A percentile compares a stretch with the other conserved stretches of the same genome.
Conservation (phyloP, 257 asterid species). For the Leonotis leonurus region DNA sequence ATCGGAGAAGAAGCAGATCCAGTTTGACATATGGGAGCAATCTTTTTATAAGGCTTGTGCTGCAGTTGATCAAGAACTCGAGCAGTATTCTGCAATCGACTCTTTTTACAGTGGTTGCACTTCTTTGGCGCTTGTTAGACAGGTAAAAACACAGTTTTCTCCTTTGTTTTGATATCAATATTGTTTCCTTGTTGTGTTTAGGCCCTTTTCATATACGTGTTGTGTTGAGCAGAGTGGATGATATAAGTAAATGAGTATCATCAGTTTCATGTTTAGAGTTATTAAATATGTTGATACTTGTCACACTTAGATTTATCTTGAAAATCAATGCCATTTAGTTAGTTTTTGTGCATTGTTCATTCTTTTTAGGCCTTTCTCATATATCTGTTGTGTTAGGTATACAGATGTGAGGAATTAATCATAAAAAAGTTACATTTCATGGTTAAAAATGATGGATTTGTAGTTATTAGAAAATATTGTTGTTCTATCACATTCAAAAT, state of each 20-base stretch:
- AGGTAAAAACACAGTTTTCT: slow-evolving; percentile 33
- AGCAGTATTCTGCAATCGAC: slow-evolving; percentile 38
- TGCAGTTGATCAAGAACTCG: slow-evolving; percentile 55
- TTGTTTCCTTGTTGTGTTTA: not conserved
- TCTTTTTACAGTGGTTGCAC: slow-evolving; percentile 71
- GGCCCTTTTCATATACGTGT: not conserved
- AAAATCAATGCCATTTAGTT: not conserved
- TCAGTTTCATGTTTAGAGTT: not conserved
- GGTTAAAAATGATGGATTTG: not conserved
- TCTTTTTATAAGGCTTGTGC: slow-evolving; percentile 54
- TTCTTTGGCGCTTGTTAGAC: slow-evolving; percentile 52
- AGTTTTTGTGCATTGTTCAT: no score
- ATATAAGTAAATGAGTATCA: not conserved
- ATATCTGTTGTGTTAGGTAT: no score
- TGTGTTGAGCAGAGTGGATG: not conserved
- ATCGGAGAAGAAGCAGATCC: slow-evolving; percentile 17
- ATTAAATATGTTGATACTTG: not conserved
- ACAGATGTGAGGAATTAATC: no score
- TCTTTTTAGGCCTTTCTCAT: not conserved
- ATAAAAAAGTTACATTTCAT: not conserved
- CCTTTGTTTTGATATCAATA: not conserved
- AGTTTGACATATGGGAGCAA: slow-evolving; percentile 55
- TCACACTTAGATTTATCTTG: not conserved
- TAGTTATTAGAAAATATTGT: not conserved
- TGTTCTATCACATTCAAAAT: not conserved